Evolutionary conservation across 2,329 filamentous ascomycete species (phyloP).

Genomic region (Xylaria sp.): DNA sequence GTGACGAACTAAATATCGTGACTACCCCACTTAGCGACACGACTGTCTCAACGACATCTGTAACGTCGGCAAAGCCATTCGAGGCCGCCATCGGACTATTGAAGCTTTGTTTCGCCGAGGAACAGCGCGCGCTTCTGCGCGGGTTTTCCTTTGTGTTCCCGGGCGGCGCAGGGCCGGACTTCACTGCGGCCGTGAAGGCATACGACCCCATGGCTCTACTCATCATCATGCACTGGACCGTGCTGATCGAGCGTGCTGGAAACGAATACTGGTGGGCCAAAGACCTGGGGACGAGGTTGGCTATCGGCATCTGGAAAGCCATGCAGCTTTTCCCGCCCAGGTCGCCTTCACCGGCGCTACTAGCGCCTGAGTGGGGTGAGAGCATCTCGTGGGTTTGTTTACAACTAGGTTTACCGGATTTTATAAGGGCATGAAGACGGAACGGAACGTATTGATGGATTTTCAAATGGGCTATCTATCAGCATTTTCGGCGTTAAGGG

Average conservation of each 20-base stretch:
- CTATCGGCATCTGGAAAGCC: constrained; percentile 43
- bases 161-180: constrained; percentile 47
- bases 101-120: constrained; percentile 51
- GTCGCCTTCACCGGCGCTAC: constrained; percentile 25
- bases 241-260: constrained; percentile 47
- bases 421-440: neutral
- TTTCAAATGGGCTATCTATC: neutral
- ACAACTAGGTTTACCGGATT: constrained; percentile 38
- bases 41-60: constrained; percentile 5
- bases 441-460: neutral
- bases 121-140: constrained; percentile 48
- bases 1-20: constrained; percentile 28
- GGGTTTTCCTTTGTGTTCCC: constrained; percentile 50
- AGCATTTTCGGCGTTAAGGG: constrained; percentile 14
- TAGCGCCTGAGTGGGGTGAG: constrained; percentile 43
- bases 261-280: constrained; percentile 44
- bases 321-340: constrained; percentile 34
- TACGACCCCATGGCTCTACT: constrained; percentile 52
- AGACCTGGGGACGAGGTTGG: constrained; percentile 40
- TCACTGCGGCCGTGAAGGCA: constrained; percentile 46
- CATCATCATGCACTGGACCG: constrained; percentile 53
- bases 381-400: constrained; percentile 45
- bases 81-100: constrained; percentile 43
- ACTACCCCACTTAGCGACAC: constrained; percentile 21
- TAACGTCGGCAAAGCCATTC: constrained; percentile 32